Percentiles rank a stretch among this genome's conserved stretches.
phyloP scores from a whole-genome alignment of 139 green algal species.

The Eudorina sp. region DNA sequence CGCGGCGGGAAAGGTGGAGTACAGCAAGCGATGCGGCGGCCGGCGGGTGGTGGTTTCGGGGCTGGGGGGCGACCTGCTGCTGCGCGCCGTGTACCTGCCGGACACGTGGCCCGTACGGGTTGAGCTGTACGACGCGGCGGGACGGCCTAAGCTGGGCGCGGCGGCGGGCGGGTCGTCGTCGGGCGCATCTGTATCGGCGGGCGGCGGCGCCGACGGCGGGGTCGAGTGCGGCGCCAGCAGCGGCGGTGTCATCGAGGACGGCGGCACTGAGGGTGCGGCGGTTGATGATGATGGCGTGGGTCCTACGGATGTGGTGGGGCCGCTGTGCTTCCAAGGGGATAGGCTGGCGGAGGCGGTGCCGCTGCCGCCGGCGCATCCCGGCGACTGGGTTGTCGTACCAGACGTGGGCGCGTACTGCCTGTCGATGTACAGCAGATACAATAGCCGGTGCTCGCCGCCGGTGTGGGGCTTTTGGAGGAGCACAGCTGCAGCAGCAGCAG shows the following conservation, averaged over 20 bases:
- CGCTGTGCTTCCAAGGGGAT: conserved; percentile 66
- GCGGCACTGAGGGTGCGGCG: background rate
- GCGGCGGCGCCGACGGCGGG: background rate
- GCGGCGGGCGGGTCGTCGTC: too few relatives aligned
- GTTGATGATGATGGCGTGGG: background rate
- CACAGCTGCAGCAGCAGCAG: background rate
- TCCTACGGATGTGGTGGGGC: conserved; percentile 57
- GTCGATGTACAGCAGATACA: conserved; percentile 65
- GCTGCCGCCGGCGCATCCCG: conserved; percentile 46
- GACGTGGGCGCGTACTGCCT: conserved; percentile 60
- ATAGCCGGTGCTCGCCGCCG: conserved; percentile 56
- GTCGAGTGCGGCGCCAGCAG: background rate
- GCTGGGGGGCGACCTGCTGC: conserved; percentile 57
- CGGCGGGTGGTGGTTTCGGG: conserved; percentile 55
- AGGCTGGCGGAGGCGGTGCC: conserved; percentile 39
- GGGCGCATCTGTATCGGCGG: too few relatives aligned
- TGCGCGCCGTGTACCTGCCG: conserved; percentile 63
- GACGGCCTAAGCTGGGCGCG: background rate
- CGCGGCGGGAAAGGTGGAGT: conserved; percentile 49
- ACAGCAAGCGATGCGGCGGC: conserved; percentile 57
- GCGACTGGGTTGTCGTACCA: conserved; percentile 55
- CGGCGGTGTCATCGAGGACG: background rate
- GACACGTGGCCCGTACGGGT: conserved; percentile 55
- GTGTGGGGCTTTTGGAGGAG: conserved; percentile 48
- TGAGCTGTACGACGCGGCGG: conserved; percentile 36